A percentile compares a stretch with the other conserved stretches of the same genome.
phyloP scores from a whole-genome alignment of 768 basidiomycete genomes.

The Kwoniella botswanensis region DNA sequence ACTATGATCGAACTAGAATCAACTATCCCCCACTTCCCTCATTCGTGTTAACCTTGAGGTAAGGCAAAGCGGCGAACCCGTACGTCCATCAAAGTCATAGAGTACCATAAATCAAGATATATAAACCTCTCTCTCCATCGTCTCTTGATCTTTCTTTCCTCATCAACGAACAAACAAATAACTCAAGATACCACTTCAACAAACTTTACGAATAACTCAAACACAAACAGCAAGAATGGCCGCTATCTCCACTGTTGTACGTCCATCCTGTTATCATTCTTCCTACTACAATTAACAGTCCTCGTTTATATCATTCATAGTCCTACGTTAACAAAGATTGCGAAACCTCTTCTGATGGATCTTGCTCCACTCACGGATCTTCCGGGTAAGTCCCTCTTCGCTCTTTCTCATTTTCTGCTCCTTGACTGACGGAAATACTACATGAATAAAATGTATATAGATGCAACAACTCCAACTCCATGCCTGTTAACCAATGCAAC shows the following conservation, averaged over 20 bases:
- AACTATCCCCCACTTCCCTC: not conserved
- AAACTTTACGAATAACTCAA: constrained; percentile 3
- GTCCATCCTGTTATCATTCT: not conserved
- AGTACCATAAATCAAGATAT: constrained; percentile 6
- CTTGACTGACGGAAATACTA: not conserved
- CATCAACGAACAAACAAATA: not conserved
- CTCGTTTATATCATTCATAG: not conserved
- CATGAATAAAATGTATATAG: constrained; percentile 1
- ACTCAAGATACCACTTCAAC: not conserved
- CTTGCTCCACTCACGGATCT: constrained; percentile 23
- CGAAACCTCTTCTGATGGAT: constrained; percentile 22
- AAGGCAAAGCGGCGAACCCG: constrained; percentile 1
- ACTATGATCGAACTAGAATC: not conserved
- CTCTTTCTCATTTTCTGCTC: not conserved
- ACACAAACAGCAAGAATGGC: constrained; percentile 8
- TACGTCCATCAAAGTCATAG: not conserved
- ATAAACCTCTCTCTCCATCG: constrained; percentile 1
- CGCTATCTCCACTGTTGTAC: constrained; percentile 15
- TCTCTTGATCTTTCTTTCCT: not conserved
- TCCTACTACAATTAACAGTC: not conserved
- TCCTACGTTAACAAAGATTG: constrained; percentile 20
- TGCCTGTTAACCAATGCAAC: constrained; percentile 37
- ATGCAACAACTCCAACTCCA: constrained; percentile 6
- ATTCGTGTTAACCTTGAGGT: not conserved
- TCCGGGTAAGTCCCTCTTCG: constrained; percentile 8